A percentile compares a stretch with the other conserved stretches of the same genome.
Conservation (phyloP, 169 alveolate species). For the Eimeria brunetti region DNA sequence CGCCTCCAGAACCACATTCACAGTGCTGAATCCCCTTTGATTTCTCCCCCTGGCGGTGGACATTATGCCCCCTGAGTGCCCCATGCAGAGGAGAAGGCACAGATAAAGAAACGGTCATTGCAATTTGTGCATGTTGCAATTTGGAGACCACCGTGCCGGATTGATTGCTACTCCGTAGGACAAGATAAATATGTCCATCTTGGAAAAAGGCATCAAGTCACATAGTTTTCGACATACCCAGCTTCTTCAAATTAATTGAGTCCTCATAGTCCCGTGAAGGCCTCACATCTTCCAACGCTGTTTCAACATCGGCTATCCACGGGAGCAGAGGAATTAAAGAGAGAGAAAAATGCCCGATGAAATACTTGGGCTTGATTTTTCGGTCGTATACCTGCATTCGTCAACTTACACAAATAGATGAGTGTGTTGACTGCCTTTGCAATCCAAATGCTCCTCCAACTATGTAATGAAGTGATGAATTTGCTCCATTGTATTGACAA, state of each 20-base stretch:
- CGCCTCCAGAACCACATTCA: slow-evolving; percentile 58
- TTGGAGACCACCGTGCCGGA: not conserved
- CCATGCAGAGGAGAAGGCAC: no score
- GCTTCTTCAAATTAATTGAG: slow-evolving; percentile 84
- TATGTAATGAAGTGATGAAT: not conserved
- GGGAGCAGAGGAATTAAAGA: slow-evolving; percentile 88
- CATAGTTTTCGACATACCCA: slow-evolving; percentile 63
- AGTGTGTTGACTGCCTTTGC: not conserved
- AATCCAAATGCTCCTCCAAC: not conserved
- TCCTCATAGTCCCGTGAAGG: slow-evolving; percentile 89
- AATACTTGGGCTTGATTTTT: slow-evolving; percentile 84
- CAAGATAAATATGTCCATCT: not conserved
- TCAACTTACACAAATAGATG: not conserved
- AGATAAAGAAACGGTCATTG: not conserved
- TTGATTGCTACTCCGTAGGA: not conserved
- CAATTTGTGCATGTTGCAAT: not conserved
- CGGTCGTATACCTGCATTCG: slow-evolving; percentile 84
- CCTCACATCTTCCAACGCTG: slow-evolving; percentile 85
- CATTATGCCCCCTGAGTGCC: slow-evolving; percentile 70
- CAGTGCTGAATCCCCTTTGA: slow-evolving; percentile 51
- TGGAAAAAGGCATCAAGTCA: not conserved
- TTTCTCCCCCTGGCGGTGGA: slow-evolving; percentile 35
- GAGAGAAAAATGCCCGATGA: slow-evolving; percentile 88
- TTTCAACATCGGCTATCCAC: slow-evolving; percentile 87
- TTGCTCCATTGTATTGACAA: not conserved